These are phyloP conservation scores for Termitomyces sp. DNA, from an alignment of 768 basidiomycete species.

Conservation along the genomic window DNA sequence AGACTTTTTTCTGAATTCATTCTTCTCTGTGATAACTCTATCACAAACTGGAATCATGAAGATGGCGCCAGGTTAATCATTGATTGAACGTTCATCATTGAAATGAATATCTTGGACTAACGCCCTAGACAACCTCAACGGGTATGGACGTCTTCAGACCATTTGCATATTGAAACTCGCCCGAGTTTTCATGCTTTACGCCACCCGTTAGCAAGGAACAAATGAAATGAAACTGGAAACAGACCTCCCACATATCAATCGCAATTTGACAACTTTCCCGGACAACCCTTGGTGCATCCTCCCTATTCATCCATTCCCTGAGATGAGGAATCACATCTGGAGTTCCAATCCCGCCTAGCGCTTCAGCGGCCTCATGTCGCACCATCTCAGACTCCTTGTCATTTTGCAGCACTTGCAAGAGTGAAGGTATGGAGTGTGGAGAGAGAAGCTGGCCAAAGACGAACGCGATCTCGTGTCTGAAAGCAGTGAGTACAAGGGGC, in stretches of 20 bases:
- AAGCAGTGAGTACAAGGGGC: neutral
- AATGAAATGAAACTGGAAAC: constrained; percentile 20
- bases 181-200: constrained; percentile 73
- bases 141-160: constrained; percentile 24
- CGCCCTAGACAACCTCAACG: neutral
- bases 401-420: constrained; percentile 76
- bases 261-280: constrained; percentile 96
- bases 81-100: too few species aligned
- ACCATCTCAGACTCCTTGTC: constrained; percentile 89
- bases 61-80: neutral
- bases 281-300: constrained; percentile 85
- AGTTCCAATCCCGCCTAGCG: constrained; percentile 94
- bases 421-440: constrained; percentile 80
- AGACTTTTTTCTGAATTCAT: too few species aligned
- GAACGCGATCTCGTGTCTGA: constrained; percentile 96
- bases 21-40: too few species aligned
- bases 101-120: neutral
- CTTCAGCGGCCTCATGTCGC: constrained; percentile 97
- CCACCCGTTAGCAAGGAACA: neutral
- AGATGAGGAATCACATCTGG: constrained; percentile 88
- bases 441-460: constrained; percentile 96
- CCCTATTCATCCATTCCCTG: constrained; percentile 76
- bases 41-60: too few species aligned
- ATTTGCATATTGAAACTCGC: constrained; percentile 76
- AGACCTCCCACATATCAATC: constrained; percentile 94